Evolutionary conservation across 768 basidiomycete genomes (phyloP).

Genomic region (Russula sp.): DNA sequence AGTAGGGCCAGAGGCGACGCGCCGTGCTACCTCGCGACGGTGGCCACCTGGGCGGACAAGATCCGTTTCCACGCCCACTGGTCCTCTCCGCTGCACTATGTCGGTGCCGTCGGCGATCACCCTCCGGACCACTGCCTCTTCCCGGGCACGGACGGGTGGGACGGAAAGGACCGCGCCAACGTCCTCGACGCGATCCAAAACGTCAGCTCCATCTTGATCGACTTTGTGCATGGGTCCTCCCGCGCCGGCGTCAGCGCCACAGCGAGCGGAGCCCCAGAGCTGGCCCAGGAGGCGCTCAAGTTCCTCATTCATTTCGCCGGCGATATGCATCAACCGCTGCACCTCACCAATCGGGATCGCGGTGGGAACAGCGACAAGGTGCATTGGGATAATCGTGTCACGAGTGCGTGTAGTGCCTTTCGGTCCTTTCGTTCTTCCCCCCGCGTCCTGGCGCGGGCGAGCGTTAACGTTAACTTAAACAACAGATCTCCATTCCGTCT

Average conservation of each 20-base stretch:
- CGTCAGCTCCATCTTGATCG: slow-evolving; percentile 53
- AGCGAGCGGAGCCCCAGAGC: slow-evolving; percentile 25
- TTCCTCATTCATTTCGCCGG: slow-evolving; percentile 93
- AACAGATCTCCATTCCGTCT: slow-evolving; percentile 75
- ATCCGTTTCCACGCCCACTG: slow-evolving; percentile 47
- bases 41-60: slow-evolving; percentile 87
- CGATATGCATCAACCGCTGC: slow-evolving; percentile 90
- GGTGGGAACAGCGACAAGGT: slow-evolving; percentile 84
- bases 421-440: too few species aligned
- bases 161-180: slow-evolving; percentile 47
- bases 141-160: slow-evolving; percentile 72
- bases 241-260: slow-evolving; percentile 24
- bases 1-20: slow-evolving; percentile 24
- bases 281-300: slow-evolving; percentile 74
- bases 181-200: slow-evolving; percentile 77
- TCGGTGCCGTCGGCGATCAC: slow-evolving; percentile 67
- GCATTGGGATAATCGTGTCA: slow-evolving; percentile 58
- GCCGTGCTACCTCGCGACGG: slow-evolving; percentile 72
- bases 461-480: background rate
- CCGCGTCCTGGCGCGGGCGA: too few species aligned
- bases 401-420: too few species aligned
- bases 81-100: slow-evolving; percentile 71
- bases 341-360: slow-evolving; percentile 78
- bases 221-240: slow-evolving; percentile 32
- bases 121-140: slow-evolving; percentile 72